These are phyloP conservation scores for Cyclostephanos tholiformis DNA, from an alignment of 108 stramenopile genomes.

Conservation along the genomic window DNA sequence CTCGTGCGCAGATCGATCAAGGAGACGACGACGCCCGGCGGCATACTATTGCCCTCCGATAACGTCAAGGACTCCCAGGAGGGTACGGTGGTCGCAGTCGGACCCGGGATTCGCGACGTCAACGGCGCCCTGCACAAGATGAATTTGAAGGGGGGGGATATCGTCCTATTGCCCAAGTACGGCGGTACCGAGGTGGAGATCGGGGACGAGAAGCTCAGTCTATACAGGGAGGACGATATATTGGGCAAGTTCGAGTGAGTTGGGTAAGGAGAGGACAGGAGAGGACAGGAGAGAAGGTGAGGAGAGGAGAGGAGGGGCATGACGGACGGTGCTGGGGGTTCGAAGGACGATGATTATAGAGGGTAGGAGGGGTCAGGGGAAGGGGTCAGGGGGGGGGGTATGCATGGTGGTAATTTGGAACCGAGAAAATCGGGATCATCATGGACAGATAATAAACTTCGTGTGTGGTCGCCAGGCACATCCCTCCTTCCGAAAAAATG, in stretches of 20 bases:
- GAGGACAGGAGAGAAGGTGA: no score
- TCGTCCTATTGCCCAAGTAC: conserved; percentile 95
- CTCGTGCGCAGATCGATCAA: conserved; percentile 89
- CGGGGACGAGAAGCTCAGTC: conserved; percentile 88
- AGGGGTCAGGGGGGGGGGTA: no score
- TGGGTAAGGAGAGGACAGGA: no score
- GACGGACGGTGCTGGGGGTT: no score
- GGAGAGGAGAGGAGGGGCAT: no score
- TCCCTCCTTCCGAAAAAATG: no score
- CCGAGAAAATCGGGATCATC: no score
- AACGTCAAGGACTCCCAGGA: conserved; percentile 93
- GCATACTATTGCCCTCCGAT: conserved; percentile 93
- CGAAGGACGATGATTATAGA: no score
- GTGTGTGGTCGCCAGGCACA: no score
- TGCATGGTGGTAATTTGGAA: no score
- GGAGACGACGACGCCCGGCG: conserved; percentile 91
- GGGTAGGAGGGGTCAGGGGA: no score
- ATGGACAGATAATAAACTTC: no score
- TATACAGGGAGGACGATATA: conserved; percentile 96
- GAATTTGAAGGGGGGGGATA: conserved; percentile 79
- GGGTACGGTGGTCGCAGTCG: conserved; percentile 95
- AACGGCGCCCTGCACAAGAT: conserved; percentile 73
- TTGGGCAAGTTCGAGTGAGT: conserved; percentile 90
- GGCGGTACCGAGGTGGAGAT: conserved; percentile 92
- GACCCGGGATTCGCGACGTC: conserved; percentile 86